Conservation (phyloP, 768 basidiomycete genomes). For the Leccinellum albellum region DNA sequence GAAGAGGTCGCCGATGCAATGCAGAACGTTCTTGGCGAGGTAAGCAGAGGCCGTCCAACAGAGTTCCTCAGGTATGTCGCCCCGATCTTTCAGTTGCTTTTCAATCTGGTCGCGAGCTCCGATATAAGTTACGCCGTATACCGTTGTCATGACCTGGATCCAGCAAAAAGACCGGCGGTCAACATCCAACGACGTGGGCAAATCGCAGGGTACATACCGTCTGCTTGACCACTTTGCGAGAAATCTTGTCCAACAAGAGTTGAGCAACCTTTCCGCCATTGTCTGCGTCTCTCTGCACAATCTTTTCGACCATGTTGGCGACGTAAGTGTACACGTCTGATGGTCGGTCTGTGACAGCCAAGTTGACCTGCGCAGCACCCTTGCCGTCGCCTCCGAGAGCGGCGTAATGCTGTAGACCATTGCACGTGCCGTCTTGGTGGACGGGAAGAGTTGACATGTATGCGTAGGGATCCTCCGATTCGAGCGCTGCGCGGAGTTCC, state of each 20-base stretch:
- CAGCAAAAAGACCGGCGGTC: background rate
- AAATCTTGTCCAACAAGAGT: conserved; percentile 70
- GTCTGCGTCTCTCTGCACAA: conserved; percentile 53
- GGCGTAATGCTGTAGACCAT: conserved; percentile 97
- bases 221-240: conserved; percentile 96
- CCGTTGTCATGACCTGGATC: conserved; percentile 91
- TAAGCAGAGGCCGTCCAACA: conserved; percentile 75
- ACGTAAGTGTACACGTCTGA: conserved; percentile 96
- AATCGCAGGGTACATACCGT: conserved; percentile 53
- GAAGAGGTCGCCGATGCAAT: conserved; percentile 89
- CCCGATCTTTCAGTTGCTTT: conserved; percentile 74
- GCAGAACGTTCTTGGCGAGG: conserved; percentile 73
- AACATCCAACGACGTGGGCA: background rate
- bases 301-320: conserved; percentile 75
- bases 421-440: conserved; percentile 98
- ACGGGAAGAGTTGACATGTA: conserved; percentile 76
- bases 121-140: conserved; percentile 94
- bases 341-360: conserved; percentile 77
- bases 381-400: conserved; percentile 89
- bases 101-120: conserved; percentile 96
- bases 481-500: conserved; percentile 79
- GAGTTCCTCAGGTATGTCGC: conserved; percentile 68
- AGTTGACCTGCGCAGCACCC: conserved; percentile 91
- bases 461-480: conserved; percentile 56
- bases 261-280: conserved; percentile 51